Conservation (phyloP, 805 yeast genomes). For the Candida mattraensis region DNA sequence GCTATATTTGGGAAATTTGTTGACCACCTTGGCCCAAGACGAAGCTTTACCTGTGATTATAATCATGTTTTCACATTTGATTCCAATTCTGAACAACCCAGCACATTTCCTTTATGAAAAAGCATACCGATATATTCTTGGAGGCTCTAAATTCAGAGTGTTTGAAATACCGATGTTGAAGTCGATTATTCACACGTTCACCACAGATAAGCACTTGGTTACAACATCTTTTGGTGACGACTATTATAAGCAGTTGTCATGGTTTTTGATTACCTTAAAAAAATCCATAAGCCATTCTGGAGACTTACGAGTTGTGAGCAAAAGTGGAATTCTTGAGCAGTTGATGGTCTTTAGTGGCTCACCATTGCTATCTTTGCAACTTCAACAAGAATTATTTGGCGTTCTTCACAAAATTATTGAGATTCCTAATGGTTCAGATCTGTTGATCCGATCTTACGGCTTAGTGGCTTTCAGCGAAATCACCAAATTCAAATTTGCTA, state of each 20-base stretch:
- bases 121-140: conserved; percentile 62
- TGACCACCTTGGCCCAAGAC: conserved; percentile 36
- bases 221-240: conserved; percentile 40
- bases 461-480: conserved; percentile 41
- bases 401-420: conserved; percentile 48
- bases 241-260: conserved; percentile 57
- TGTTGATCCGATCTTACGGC: conserved; percentile 59
- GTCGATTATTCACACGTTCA: conserved; percentile 34
- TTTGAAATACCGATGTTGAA: conserved; percentile 48
- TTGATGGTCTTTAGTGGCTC: conserved; percentile 52
- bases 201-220: conserved; percentile 26
- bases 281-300: conserved; percentile 44
- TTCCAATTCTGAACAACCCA: conserved; percentile 64
- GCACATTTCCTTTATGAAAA: conserved; percentile 74
- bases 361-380: conserved; percentile 44
- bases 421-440: conserved; percentile 58
- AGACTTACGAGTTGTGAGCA: conserved; percentile 56
- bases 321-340: conserved; percentile 67
- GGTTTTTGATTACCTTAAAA: conserved; percentile 59
- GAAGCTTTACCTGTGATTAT: conserved; percentile 51
- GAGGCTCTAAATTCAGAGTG: conserved; percentile 46
- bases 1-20: conserved; percentile 49
- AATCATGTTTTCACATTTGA: conserved; percentile 52
- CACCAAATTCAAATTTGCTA: conserved; percentile 12
- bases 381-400: conserved; percentile 40